These are phyloP conservation scores for Phytophthora pluvialis DNA, from an alignment of 352 stramenopile species.

Conservation along the genomic window DNA sequence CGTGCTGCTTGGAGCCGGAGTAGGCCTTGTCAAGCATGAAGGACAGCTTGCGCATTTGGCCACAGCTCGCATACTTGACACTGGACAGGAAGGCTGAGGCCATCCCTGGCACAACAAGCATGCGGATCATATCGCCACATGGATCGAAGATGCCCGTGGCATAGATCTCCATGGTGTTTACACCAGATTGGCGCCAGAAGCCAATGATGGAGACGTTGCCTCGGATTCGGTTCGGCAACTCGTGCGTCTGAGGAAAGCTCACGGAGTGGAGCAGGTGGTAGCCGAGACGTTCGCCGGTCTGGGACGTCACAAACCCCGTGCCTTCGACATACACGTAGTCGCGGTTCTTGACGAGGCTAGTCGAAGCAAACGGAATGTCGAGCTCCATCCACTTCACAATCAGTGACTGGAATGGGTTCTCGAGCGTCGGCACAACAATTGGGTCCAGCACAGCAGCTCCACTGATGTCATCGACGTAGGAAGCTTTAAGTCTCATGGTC, in stretches of 20 bases:
- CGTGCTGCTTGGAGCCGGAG: slow-evolving; percentile 30
- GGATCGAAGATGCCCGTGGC: slow-evolving; percentile 37
- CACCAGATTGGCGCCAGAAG: slow-evolving; percentile 32
- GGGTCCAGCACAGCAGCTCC: slow-evolving; percentile 31
- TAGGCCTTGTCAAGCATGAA: slow-evolving; percentile 47
- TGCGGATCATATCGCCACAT: slow-evolving; percentile 23
- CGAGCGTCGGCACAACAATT: slow-evolving; percentile 26
- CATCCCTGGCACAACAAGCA: slow-evolving; percentile 30
- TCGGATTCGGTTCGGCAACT: slow-evolving; percentile 39
- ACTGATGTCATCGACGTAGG: slow-evolving; percentile 31
- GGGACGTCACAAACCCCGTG: slow-evolving; percentile 28
- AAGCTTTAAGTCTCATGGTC: slow-evolving; percentile 32
- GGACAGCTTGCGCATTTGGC: slow-evolving; percentile 47
- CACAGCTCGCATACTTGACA: slow-evolving; percentile 38
- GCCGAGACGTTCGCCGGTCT: slow-evolving; percentile 38
- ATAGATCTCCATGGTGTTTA: slow-evolving; percentile 39
- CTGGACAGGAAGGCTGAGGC: slow-evolving; percentile 30
- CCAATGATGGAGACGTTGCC: slow-evolving; percentile 43
- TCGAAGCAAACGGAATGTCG: slow-evolving; percentile 23
- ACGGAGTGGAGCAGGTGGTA: slow-evolving; percentile 53
- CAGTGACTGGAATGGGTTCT: slow-evolving; percentile 33
- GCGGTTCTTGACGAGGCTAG: slow-evolving; percentile 28
- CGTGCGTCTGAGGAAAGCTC: too few species aligned
- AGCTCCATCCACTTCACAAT: slow-evolving; percentile 40
- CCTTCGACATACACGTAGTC: slow-evolving; percentile 44